Base-by-base conservation (phyloP, 192 early-diverging fungal species). In the Backusella tuberculispora region DNA sequence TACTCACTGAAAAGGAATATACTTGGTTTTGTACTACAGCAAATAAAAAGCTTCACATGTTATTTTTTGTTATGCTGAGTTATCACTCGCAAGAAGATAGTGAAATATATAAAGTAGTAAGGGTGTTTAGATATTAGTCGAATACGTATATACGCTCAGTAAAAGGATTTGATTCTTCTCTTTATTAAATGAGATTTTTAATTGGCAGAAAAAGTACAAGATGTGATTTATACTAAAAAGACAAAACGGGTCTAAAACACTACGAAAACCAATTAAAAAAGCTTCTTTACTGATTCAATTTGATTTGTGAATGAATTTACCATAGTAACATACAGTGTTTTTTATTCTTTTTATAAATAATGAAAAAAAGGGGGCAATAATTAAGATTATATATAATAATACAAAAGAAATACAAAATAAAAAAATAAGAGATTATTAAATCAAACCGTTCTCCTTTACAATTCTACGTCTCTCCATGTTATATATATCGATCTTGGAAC, bases 391-490 rank as follows among this genome's bases (percentile, higher is more conserved):
- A 19, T 21, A 26, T 60, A 60, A 60, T 60, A 26, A 60, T 60
- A 60, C 53, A 60, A 60, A 60, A 24, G 26, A 60, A 43, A 10
- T 43, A 43, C 10, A 43, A 43, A 24, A 41, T 38, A 76, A 63
- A 63, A 76, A 45, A 14, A 76, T 66, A 34, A 34, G 2, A 43
- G 42, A 43, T 43, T 3, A 60, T 60, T 60, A 60, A 24, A 60
- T 26, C 26, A 60, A 60, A 29, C 53, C 53, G 26, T 24, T 24
- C 19, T 77, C 63, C 41, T 66, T 77, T 24, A 77, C 5, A 19
- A 80, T 42, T 34, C 75, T 71, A 66, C 75, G 64, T 80, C 79
- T 76, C 68, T 80, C 79, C n/a, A 73, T 24, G 34, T 76, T 80
- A 38, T 64, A 71, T 44, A 50, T 47, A 64, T 80, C 79, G 1